Evolutionary conservation across 495 filamentous ascomycete species (phyloP), one percentile per base, ranked within the genome.

Genomic region (Neurospora sublineolata): DNA sequence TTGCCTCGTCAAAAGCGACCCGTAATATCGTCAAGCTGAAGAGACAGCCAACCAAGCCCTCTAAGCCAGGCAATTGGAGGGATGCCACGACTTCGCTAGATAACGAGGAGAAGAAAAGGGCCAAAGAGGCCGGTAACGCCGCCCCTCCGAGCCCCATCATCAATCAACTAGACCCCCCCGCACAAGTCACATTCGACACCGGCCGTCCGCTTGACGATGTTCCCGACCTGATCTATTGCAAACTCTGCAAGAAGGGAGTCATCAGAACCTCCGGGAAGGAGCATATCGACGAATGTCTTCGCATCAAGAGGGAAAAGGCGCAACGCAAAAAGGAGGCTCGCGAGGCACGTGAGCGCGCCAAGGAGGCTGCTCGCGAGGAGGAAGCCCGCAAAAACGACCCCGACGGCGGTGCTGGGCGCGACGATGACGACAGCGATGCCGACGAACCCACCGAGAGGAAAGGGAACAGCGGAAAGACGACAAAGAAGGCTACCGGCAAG

Each of bases 241-340:
- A 92, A 76, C 88, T 91, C 69, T 96, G 93, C 84, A 94, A 92
- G 81, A 91, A 93, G 72, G 88, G 87, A 4, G 80, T 93, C 18
- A 81, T 91, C 40, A 88, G 88, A 73, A 82, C 84, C 7, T 86
- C 84, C 6, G 87, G 87, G 4, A 85, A 84, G 37, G 86, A 87
- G 0, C 93, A 96, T 77, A 87, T 92, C 69, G 86, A 86, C 23
- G 83, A 85, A 12, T 96, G 93, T 72, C 79, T 93, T 72, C 89
- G 87, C 71, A 87, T 87, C n/a, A 94, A 94, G 80, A 86, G 87
- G 52, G 89, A 91, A 71, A 89, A 88, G 78, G 89, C 89, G 12
- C 90, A 91, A 79, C 89, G 90, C 71, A 92, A 93, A 80, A 92
- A 94, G 77, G 90, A 90, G 76, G 89, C 89, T 69, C 90, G 93